Evolutionary conservation across 2,329 filamentous ascomycete species (phyloP), one percentile per base, ranked within the genome.

Genomic region (Sporothrix pseudoabietina): DNA sequence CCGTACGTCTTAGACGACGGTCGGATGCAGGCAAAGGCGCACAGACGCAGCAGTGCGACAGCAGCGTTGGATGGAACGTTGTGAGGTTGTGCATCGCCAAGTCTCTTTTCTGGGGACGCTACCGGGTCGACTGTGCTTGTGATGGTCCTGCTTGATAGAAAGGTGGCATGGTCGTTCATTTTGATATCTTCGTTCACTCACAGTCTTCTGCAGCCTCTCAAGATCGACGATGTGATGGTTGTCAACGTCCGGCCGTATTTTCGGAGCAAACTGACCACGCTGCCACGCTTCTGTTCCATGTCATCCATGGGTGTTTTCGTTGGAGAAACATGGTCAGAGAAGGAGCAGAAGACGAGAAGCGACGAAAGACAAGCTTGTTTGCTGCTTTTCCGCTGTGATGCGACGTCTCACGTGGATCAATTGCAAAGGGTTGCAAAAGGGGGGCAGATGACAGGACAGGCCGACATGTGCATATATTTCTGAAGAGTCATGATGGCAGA

Each of bases 331-430:
- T 10, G 16, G 26, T 3, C 9, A 47, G 14, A 66, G 12, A 39
- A 9, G 10, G 1, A 47, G 47, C 6, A 52, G n/a, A 57, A 57
- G 54, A 57, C n/a, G 19, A 61, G 14, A 39, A 39, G 26, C 16
- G 26, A 8, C 32, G 30, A 35, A 35, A 59, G 30, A 35, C 8
- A 61, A 61, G 47, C 30, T 32, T 69, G 47, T 32, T 54, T 52
- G 44, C 47, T 47, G 41, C 32, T 22, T 5, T 70, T 14, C 35
- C 35, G 35, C 39, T 30, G 49, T 10, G 35, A 57, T 70, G 68
- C 52, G 52, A 70, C 68, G 19, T 49, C 30, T 55, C 49, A 32
- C 66, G 66, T 54, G 49, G 49, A 55, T 69, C 47, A 54, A 69
- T 41, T 35, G 66, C 49, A 55, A 54, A 55, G 30, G 26, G 26